Conservation (phyloP, 805 yeast genomes). For the Yarrowia hollandica region DNA sequence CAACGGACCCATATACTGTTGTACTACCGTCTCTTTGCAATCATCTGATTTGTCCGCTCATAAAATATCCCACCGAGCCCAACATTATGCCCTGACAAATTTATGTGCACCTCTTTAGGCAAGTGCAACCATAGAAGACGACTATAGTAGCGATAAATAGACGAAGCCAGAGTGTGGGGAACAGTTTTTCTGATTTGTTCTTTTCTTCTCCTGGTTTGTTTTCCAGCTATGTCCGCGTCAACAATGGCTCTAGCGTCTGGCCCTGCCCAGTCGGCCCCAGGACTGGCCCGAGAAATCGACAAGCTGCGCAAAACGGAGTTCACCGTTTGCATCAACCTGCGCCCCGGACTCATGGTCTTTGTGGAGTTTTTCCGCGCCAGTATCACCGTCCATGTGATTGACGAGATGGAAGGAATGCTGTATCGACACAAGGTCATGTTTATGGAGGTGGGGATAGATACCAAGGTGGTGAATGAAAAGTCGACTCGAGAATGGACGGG, state of each 20-base stretch:
- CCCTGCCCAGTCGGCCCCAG: not conserved
- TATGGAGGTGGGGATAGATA: slow-evolving; percentile 12
- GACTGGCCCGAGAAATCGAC: not conserved
- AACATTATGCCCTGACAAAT: not conserved
- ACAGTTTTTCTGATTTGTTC: not conserved
- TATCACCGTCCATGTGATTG: not conserved
- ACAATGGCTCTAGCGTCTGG: not conserved
- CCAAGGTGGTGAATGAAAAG: slow-evolving; percentile 11
- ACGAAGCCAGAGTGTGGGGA: not conserved
- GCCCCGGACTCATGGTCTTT: slow-evolving; percentile 1
- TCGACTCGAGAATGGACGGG: slow-evolving; percentile 21
- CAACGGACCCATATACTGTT: too few species aligned
- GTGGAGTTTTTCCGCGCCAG: slow-evolving; percentile 11
- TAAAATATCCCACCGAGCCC: too few species aligned
- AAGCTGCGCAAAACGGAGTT: slow-evolving; percentile 11
- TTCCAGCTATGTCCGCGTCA: not conserved
- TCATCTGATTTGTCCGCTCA: too few species aligned
- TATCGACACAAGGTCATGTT: slow-evolving; percentile 15
- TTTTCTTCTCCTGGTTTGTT: not conserved
- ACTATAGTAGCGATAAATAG: not conserved
- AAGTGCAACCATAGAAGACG: not conserved
- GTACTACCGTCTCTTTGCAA: not conserved
- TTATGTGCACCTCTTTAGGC: slow-evolving; percentile 1
- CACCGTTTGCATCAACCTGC: not conserved
- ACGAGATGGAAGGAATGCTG: slow-evolving; percentile 6